Conservation (phyloP, 2,329 filamentous ascomycete genomes). For the Claviceps sorghi region DNA sequence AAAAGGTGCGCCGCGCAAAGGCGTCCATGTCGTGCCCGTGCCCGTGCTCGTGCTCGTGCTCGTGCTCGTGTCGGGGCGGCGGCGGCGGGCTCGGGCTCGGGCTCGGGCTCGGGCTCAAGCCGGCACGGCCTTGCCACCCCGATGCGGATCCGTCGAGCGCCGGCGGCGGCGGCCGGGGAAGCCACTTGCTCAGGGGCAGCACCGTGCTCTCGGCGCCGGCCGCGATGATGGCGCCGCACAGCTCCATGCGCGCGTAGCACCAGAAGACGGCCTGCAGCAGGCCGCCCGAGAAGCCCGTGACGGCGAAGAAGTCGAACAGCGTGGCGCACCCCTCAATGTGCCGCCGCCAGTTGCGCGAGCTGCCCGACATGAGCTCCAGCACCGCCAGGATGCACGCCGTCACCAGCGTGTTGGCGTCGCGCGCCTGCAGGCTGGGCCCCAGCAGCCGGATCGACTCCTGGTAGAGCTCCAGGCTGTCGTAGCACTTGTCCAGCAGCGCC, state of each 20-base stretch:
- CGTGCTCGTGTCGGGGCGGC: too few relatives aligned
- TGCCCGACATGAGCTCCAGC: conserved; percentile 33
- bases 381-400: conserved; percentile 32
- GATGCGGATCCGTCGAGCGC: too few relatives aligned
- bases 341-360: conserved; percentile 35
- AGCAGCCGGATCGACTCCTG: conserved; percentile 34
- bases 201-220: conserved; percentile 32
- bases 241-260: conserved; percentile 44
- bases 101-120: too few relatives aligned
- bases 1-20: conserved; percentile 12
- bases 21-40: conserved; percentile 17
- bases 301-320: conserved; percentile 33
- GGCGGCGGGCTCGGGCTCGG: too few relatives aligned
- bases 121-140: too few relatives aligned
- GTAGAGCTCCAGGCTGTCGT: conserved; percentile 37
- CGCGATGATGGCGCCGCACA: conserved; percentile 39
- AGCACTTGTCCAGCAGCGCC: conserved; percentile 30
- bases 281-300: conserved; percentile 29
- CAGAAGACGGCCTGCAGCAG: conserved; percentile 40
- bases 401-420: conserved; percentile 29
- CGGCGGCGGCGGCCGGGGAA: conserved; percentile 14
- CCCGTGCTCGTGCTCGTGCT: too few relatives aligned
- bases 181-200: conserved; percentile 34
- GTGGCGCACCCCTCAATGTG: conserved; percentile 43
- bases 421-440: conserved; percentile 25